Percentiles rank a stretch among this genome's conserved stretches.
Evolutionary conservation across 1,139 yeast genomes (phyloP).

Genomic region (Cylindricascospora bacillispora): DNA sequence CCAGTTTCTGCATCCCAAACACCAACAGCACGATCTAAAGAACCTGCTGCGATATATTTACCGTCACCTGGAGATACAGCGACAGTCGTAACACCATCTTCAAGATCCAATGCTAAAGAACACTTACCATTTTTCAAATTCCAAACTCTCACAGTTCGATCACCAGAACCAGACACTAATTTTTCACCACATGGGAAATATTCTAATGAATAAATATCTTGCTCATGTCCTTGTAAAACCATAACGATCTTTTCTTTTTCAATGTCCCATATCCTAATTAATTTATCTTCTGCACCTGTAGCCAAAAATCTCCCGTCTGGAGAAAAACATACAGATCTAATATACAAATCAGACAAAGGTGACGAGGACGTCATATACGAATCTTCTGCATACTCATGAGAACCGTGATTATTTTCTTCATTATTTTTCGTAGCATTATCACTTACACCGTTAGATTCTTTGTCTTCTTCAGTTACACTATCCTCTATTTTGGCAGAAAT

Average conservation of each 20-base stretch:
- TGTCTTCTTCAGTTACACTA: constrained; percentile 27
- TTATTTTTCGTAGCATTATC: constrained; percentile 1
- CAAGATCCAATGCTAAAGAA: constrained; percentile 76
- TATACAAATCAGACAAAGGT: constrained; percentile 59
- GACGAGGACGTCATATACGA: constrained; percentile 3
- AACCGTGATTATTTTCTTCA: constrained; percentile 3
- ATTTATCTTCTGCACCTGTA: constrained; percentile 96
- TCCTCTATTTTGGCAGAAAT: constrained; percentile 27
- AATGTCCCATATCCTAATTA: constrained; percentile 94
- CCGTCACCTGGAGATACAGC: constrained; percentile 91
- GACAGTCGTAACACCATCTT: constrained; percentile 96
- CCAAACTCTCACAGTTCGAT: constrained; percentile 94
- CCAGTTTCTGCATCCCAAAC: constrained; percentile 97
- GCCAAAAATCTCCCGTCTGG: constrained; percentile 95
- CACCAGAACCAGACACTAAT: constrained; percentile 93
- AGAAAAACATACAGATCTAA: constrained; percentile 89
- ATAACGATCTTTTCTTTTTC: constrained; percentile 76
- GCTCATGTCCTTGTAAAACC: constrained; percentile 90
- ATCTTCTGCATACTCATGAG: neutral
- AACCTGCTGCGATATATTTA: constrained; percentile 88
- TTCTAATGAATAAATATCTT: constrained; percentile 91
- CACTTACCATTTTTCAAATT: constrained; percentile 87
- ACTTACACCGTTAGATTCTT: constrained; percentile 1
- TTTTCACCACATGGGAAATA: constrained; percentile 92
- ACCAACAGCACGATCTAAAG: constrained; percentile 87